Evolutionary conservation across 176 grass and related monocot species (phyloP).

Genomic region (Carex scoparia): DNA sequence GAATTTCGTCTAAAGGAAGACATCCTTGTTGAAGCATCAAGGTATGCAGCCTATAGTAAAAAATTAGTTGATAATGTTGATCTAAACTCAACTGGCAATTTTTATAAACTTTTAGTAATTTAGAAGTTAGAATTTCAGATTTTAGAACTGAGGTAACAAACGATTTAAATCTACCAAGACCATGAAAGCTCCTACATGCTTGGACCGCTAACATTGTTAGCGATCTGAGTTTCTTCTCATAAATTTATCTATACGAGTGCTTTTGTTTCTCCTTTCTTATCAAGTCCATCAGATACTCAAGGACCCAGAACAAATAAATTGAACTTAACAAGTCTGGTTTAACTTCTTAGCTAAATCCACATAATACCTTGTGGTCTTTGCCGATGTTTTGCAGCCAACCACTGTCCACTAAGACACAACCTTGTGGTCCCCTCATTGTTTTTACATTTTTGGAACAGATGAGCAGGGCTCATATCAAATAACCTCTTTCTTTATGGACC

Average conservation of each 20-base stretch:
- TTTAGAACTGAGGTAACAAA: not conserved
- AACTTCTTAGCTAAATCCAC: not conserved
- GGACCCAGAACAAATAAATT: not conserved
- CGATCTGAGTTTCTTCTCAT: not conserved
- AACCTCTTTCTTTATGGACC: not conserved
- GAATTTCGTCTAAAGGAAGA: slow-evolving; percentile 99
- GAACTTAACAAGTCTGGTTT: not conserved
- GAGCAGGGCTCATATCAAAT: slow-evolving; percentile 4
- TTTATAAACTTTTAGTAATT: slow-evolving; percentile 7
- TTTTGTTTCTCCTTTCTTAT: not conserved
- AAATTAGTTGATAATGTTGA: slow-evolving; percentile 17
- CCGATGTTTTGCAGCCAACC: not conserved
- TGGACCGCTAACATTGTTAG: not conserved
- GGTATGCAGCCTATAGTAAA: slow-evolving; percentile 37
- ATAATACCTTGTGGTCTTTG: not conserved
- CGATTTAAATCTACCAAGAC: not conserved
- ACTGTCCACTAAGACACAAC: not conserved
- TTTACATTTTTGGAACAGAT: slow-evolving; percentile 1
- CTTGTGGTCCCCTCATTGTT: not conserved
- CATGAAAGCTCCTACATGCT: not conserved
- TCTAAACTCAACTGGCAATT: not conserved
- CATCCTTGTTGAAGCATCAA: slow-evolving; percentile 80
- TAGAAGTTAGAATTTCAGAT: not conserved
- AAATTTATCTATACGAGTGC: not conserved
- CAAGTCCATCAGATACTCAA: not conserved